These are phyloP conservation scores for Lactarius akahatsu DNA, from an alignment of 768 basidiomycete species.

Conservation along the genomic window DNA sequence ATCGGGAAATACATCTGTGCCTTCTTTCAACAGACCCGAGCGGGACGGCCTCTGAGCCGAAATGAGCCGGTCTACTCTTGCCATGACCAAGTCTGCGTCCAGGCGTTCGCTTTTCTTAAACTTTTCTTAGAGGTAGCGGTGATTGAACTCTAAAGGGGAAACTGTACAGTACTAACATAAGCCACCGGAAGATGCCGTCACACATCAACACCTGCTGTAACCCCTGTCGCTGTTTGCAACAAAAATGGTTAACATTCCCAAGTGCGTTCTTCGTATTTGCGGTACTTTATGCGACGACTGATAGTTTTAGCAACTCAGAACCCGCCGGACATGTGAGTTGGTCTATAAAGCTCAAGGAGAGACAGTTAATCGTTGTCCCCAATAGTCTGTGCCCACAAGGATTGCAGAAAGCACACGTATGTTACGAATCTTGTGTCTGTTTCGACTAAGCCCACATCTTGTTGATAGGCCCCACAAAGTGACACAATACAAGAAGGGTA, in stretches of 20 bases:
- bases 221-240: conserved; percentile 11
- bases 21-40: background rate
- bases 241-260: conserved; percentile 94
- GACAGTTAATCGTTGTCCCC: conserved; percentile 25
- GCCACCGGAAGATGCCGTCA: conserved; percentile 16
- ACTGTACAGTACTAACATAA: conserved; percentile 19
- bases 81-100: background rate
- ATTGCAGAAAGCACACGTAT: conserved; percentile 96
- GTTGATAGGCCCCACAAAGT: conserved; percentile 89
- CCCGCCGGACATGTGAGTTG: conserved; percentile 92
- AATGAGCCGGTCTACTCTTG: background rate
- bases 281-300: background rate
- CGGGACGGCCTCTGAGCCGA: background rate
- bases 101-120: background rate
- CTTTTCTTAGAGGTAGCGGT: background rate
- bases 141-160: conserved; percentile 16
- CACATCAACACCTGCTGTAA: background rate
- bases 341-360: background rate
- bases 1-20: background rate
- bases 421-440: conserved; percentile 35
- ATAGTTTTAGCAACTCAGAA: conserved; percentile 48
- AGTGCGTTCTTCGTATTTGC: conserved; percentile 53
- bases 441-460: conserved; percentile 16
- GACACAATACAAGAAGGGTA: conserved; percentile 99
- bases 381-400: conserved; percentile 91